Base-by-base conservation (phyloP, 2,329 filamentous ascomycete species). In the Chrysoporthe austroafricana region DNA sequence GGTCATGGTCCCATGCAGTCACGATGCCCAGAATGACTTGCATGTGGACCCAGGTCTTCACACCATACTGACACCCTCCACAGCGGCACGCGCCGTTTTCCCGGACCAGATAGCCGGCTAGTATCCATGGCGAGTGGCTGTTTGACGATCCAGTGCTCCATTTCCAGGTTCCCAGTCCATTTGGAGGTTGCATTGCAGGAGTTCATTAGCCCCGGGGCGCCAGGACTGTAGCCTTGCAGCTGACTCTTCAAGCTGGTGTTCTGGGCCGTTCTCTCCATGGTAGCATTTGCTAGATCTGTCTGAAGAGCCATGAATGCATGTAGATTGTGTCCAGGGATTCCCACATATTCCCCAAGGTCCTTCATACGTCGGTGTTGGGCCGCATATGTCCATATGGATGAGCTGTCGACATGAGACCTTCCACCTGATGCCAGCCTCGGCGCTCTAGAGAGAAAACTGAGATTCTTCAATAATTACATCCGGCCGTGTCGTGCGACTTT, bases 111-210 rank as follows among this genome's bases (percentile, higher is more conserved):
- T 39, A 36, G 26, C 54, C 32, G 26, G 18, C 14, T 39, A 18
- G 54, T n/a, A n/a, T 32, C 54, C 54, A 39, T 57, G 16, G 14
- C 32, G 13, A 57, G 34, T 32, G 6, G 32, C 54, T 39, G 11
- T 52, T 21, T 52, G 48, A 13, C 48, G n/a, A 52, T 36, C 39
- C 9, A 21, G 39, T 59, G 57, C 18, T 21, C 18, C 32, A 18
- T 13, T n/a, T 58, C 14, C 32, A 9, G 36, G 34, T 16, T 18
- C 4, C 9, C 4, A 32, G 7, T 34, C n/a, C 11, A 7, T 26
- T 21, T 11, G 48, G 59, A 48, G 59, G 59, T 61, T 61, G 59
- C 59, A 61, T 48, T 46, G 59, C 16, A 46, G 43, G 43, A 44
- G 43, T n/a, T 46, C 11, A 46, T 48, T 13, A 6, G 13, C 21